Conservation (phyloP, 345 rosid genomes). For the Aurinia saxatilis region DNA sequence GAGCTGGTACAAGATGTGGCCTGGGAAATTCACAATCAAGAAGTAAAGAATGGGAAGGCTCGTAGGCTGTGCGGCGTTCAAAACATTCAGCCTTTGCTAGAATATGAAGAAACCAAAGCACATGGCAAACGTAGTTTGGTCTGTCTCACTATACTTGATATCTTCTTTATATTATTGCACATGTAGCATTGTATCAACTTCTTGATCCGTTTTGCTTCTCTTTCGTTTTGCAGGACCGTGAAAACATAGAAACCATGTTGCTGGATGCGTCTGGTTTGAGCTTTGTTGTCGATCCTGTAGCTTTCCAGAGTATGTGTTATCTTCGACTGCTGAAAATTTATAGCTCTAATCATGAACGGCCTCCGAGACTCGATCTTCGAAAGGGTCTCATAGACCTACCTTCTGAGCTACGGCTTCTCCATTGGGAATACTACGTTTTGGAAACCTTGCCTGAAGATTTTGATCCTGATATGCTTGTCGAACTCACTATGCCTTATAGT, state of each 20-base stretch:
- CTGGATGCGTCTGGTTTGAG: not conserved
- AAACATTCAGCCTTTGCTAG: constrained; percentile 6
- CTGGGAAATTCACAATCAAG: not conserved
- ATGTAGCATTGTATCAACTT: not conserved
- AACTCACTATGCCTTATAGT: no score
- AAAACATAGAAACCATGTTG: constrained; percentile 1
- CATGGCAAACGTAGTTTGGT: not conserved
- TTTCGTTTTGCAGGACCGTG: not conserved
- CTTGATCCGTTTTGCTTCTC: not conserved
- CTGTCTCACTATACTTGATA: not conserved
- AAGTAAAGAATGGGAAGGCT: not conserved
- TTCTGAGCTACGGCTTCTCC: not conserved
- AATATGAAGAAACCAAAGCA: not conserved
- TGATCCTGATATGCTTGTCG: not conserved
- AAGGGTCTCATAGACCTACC: not conserved
- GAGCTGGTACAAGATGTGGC: constrained; percentile 15
- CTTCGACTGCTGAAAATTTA: constrained; percentile 10
- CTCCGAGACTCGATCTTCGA: not conserved
- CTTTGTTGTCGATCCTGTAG: not conserved
- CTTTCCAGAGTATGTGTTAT: not conserved
- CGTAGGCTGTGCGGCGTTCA: not conserved
- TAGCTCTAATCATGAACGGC: not conserved
- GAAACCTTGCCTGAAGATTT: constrained; percentile 7
- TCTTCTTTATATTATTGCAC: no score
- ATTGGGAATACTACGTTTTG: constrained; percentile 2